A percentile compares a stretch with the other conserved stretches of the same genome.
phyloP scores from a whole-genome alignment of 1,284 basidiomycete species.

The Quambalaria eucalypti region DNA sequence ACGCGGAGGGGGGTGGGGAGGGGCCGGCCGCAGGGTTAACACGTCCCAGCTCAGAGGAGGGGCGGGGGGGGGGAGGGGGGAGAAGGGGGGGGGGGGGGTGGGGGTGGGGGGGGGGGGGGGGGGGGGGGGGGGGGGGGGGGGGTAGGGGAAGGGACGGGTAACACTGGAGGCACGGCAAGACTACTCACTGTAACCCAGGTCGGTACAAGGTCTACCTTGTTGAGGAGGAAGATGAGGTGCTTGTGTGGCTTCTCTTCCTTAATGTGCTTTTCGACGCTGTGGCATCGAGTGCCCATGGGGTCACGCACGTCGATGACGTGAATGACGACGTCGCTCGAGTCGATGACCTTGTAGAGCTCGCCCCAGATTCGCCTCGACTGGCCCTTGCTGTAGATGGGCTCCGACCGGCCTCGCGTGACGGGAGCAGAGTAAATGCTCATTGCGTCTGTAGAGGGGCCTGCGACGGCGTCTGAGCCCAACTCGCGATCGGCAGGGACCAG shows the following conservation, averaged over 20 bases:
- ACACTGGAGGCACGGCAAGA: too few relatives aligned
- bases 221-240: slow-evolving; percentile 89
- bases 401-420: slow-evolving; percentile 41
- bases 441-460: neutral
- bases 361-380: slow-evolving; percentile 69
- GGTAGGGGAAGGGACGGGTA: slow-evolving; percentile 4
- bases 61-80: slow-evolving; percentile 14
- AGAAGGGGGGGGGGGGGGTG: slow-evolving; percentile 40
- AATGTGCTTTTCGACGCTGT: slow-evolving; percentile 86
- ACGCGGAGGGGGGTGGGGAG: too few relatives aligned
- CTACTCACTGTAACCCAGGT: slow-evolving; percentile 92
- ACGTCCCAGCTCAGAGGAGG: too few relatives aligned
- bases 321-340: slow-evolving; percentile 92
- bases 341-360: slow-evolving; percentile 98
- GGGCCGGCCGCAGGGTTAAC: too few relatives aligned
- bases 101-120: slow-evolving; percentile 32
- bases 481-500: slow-evolving; percentile 43
- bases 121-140: slow-evolving; percentile 5
- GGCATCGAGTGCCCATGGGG: slow-evolving; percentile 91
- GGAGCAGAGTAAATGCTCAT: slow-evolving; percentile 30
- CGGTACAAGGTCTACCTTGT: slow-evolving; percentile 97
- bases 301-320: slow-evolving; percentile 95
- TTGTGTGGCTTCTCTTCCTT: slow-evolving; percentile 95
- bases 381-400: slow-evolving; percentile 45
- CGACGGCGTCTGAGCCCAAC: slow-evolving; percentile 23